phyloP scores from a whole-genome alignment of 176 grass and related monocot genomes.

The Calamus simplicifolius region DNA sequence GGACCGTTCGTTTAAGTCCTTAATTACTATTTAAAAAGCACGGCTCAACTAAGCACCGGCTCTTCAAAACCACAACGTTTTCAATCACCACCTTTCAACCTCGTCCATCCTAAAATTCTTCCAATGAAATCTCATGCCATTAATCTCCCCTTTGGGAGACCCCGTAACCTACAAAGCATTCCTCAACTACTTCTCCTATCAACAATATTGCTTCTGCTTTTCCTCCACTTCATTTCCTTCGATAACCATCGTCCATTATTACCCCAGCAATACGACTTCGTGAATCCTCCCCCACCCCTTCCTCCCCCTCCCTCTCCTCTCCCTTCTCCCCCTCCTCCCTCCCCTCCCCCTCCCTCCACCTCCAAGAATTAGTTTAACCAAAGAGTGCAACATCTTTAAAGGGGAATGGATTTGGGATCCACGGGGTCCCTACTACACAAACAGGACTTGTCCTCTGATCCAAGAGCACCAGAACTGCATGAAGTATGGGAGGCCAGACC shows the following conservation, averaged over 20 bases:
- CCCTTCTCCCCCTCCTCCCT: conserved; percentile 11
- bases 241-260: neutral
- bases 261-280: no score
- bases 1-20: no score
- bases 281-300: no score
- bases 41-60: no score
- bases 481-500: conserved; percentile 59
- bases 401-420: conserved; percentile 31
- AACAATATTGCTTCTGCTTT: neutral
- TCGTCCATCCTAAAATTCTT: neutral
- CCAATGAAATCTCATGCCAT: neutral
- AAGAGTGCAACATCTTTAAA: conserved; percentile 31
- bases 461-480: conserved; percentile 90
- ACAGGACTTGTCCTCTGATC: conserved; percentile 41
- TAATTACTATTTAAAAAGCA: no score
- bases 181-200: neutral
- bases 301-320: neutral
- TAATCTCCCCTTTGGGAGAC: neutral
- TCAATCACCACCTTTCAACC: no score
- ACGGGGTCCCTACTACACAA: conserved; percentile 48
- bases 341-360: neutral
- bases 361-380: neutral
- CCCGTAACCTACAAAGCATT: neutral
- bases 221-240: neutral
- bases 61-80: no score